Evolutionary conservation across 2,329 filamentous ascomycete species (phyloP).

Genomic region (Raffaelea ambrosiae): DNA sequence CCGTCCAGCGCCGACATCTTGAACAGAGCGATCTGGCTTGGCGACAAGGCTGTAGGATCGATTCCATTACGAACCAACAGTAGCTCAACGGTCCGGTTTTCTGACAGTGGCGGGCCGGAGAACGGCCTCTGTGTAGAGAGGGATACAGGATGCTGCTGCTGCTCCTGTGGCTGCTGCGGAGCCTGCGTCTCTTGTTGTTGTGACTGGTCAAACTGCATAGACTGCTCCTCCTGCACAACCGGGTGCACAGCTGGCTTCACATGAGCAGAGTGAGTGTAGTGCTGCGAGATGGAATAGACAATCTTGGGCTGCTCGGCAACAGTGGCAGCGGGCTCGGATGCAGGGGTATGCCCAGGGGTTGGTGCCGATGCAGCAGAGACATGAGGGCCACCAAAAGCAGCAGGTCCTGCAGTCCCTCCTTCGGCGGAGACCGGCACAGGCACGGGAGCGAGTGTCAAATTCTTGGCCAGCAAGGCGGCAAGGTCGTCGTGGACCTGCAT

Average conservation of each 20-base stretch:
- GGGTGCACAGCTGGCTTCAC: conserved; percentile 33
- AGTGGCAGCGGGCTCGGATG: neutral
- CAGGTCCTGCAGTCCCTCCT: neutral
- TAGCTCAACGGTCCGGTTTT: conserved; percentile 42
- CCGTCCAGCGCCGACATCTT: conserved; percentile 64
- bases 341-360: neutral
- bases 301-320: conserved; percentile 32
- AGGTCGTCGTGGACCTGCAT: conserved; percentile 74
- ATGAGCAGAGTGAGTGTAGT: conserved; percentile 78
- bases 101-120: conserved; percentile 41
- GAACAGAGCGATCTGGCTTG: conserved; percentile 72
- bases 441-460: conserved; percentile 54
- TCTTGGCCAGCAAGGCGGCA: conserved; percentile 67
- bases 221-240: conserved; percentile 16
- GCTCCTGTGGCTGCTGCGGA: conserved; percentile 22
- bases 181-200: no score
- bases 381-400: no score
- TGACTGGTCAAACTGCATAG: conserved; percentile 19
- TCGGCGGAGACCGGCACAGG: conserved; percentile 20
- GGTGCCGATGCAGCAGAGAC: no score
- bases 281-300: conserved; percentile 67
- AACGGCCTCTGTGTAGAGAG: conserved; percentile 33
- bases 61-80: conserved; percentile 60
- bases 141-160: conserved; percentile 21
- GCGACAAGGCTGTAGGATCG: conserved; percentile 59